A percentile compares a stretch with the other conserved stretches of the same genome.
phyloP scores from a whole-genome alignment of 495 filamentous ascomycete genomes.

The Glarea lozoyensis region DNA sequence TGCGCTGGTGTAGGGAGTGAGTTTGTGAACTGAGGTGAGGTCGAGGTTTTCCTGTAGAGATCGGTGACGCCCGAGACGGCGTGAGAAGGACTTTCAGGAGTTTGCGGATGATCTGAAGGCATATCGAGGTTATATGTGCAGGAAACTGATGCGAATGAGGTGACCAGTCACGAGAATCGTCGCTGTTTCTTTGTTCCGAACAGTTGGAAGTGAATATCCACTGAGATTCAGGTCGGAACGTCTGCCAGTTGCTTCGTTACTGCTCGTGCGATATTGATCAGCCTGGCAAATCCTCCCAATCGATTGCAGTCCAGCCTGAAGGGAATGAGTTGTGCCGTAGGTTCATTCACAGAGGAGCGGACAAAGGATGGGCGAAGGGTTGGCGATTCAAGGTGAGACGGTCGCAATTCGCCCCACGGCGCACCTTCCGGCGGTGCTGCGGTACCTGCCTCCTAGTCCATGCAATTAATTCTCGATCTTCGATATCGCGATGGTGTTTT shows the following conservation, averaged over 20 bases:
- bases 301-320: no score
- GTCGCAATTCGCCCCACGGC: slow-evolving; percentile 13
- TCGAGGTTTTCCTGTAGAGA: slow-evolving; percentile 5
- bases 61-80: slow-evolving; percentile 5
- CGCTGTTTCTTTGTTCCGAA: no score
- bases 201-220: neutral
- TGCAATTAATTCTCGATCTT: slow-evolving; percentile 10
- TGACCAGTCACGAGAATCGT: slow-evolving; percentile 5
- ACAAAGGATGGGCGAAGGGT: neutral
- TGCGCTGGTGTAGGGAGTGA: slow-evolving; percentile 34
- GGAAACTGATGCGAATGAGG: neutral
- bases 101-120: slow-evolving; percentile 45
- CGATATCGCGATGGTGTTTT: no score
- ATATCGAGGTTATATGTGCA: slow-evolving; percentile 11
- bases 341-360: neutral
- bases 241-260: slow-evolving; percentile 7
- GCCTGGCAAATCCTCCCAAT: no score
- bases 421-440: slow-evolving; percentile 8
- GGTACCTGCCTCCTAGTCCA: slow-evolving; percentile 7
- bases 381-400: slow-evolving; percentile 4
- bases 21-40: slow-evolving; percentile 10
- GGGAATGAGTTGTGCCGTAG: no score
- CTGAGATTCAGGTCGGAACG: no score
- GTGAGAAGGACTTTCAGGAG: slow-evolving; percentile 47
- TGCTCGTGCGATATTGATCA: no score